Evolutionary conservation across 208 protist genomes (phyloP), one percentile per base, ranked within the genome.

Genomic region (Phytomonas sp.): DNA sequence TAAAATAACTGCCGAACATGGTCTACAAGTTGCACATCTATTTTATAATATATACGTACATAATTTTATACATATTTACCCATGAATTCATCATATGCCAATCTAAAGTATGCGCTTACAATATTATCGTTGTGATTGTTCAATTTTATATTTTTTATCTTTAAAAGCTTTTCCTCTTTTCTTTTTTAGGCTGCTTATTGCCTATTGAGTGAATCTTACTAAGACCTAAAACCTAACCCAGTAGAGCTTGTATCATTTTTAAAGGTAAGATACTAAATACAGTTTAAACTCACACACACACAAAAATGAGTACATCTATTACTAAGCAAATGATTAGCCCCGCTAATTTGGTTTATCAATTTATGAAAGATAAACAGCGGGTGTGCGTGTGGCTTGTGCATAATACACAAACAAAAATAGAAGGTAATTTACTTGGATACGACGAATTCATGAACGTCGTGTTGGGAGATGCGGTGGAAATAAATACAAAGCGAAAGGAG

Each of bases 381-480:
- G 87, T 97, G 11, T 93, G 75, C 52, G 73, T 97, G 19, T 96
- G 91, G 93, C 73, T 96, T 0, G 83, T 89, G 66, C 85, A 97
- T 74, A 86, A 96, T 73, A 82, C 76, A 0, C 76, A 94, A 37
- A 85, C 81, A 40, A 82, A 84, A 10, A 84, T 96, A 42, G 92
- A 96, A 72, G 92, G 91, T 29, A 79, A 78, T 59, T 66, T 97
- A 0, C 66, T 94, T 19, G 95, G 93, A 42, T 97, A 97, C 74
- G 95, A 98, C 68, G 90, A 97, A 73, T 98, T 93, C 66, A 97
- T 97, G 90, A 98, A 98, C 71, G 68, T 98, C 10, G 91, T 97
- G 32, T 76, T 98, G 6, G 89, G 86, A 29, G 87, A 98, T 37
- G 86, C 92, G 19, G 74, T 80, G 30, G 95, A 98, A 78, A 83